Percentiles rank a stretch among this genome's conserved stretches.
Conservation (phyloP, 768 basidiomycete species). For the Pulveroboletus sp. region DNA sequence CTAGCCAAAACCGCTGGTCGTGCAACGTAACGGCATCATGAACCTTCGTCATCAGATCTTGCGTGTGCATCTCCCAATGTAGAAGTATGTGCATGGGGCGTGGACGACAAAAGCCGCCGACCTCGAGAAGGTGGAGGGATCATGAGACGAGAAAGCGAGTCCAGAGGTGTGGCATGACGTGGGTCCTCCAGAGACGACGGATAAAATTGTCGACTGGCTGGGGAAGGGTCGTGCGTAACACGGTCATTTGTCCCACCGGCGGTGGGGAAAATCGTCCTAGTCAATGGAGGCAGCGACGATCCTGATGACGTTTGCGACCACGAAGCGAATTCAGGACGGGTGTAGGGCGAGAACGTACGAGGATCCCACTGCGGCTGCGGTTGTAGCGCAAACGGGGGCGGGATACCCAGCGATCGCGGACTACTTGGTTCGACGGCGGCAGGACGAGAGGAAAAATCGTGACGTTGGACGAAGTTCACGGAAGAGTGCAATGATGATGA, state of each 20-base stretch:
- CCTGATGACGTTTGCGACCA: constrained; percentile 33
- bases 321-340: constrained; percentile 35
- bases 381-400: constrained; percentile 63
- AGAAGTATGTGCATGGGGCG: constrained; percentile 13
- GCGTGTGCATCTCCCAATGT: constrained; percentile 9
- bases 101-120: constrained; percentile 13
- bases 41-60: constrained; percentile 22
- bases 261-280: constrained; percentile 20
- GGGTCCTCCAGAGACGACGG: constrained; percentile 16
- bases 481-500: constrained; percentile 19
- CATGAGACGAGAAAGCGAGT: constrained; percentile 18
- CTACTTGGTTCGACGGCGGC: constrained; percentile 13
- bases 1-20: background rate
- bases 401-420: constrained; percentile 22
- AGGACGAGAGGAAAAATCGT: constrained; percentile 21
- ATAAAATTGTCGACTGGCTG: constrained; percentile 10
- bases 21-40: constrained; percentile 18
- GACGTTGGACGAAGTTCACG: constrained; percentile 15
- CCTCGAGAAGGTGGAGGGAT: constrained; percentile 16
- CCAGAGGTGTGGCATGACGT: constrained; percentile 5
- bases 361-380: constrained; percentile 65
- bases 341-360: constrained; percentile 35
- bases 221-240: constrained; percentile 8
- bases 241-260: constrained; percentile 16
- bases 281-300: constrained; percentile 37